Base-by-base conservation (phyloP, 2,329 filamentous ascomycete genomes). In the Madurella mycetomatis region DNA sequence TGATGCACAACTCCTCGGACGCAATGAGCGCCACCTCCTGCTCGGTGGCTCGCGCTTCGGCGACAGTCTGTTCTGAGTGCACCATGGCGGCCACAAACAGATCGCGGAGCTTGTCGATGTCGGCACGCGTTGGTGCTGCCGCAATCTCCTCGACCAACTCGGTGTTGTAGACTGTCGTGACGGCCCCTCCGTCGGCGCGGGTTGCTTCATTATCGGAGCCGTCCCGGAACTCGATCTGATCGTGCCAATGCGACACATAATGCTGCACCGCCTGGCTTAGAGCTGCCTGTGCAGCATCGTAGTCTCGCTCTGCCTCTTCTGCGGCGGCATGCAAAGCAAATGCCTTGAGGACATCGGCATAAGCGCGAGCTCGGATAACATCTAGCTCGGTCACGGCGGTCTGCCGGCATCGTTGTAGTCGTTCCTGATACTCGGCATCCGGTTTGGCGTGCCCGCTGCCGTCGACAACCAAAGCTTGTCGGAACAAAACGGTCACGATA, bases 201-300 rank as follows among this genome's bases (percentile, higher is more conserved):
- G 53, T 42, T 2, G 53, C 54, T 16, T 60, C 55, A 17, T 47
- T 53, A 2, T 16, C 45, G 0, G 41, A 39, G 17, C 51, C 55
- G 30, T 61, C 55, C 5, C 19, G 18, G 15, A 56, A 18, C 25
- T 63, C 62, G 43, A 64, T 59, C 44, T 61, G 60, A 17, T 61
- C 57, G 42, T 64, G 62, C 62, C 62, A 64, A 45, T 62, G 62
- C 9, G 60, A 62, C 25, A 64, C 60, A 37, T 56, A 62, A 45
- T 61, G 60, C 16, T 56, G 55, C 3, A 64, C 51, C 0, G 60
- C 57, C 16, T 59, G 49, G 47, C 47, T 54, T 1, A 64, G 53
- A 4, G 51, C 44, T 1, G 45, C 53, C 37, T 61, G 60, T 1
- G 62, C 60, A 4, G 46, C 49, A 2, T 61, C 55, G 40, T 56